phyloP scores from a whole-genome alignment of 2,329 filamentous ascomycete species.

The Zopfia rhizophila region DNA sequence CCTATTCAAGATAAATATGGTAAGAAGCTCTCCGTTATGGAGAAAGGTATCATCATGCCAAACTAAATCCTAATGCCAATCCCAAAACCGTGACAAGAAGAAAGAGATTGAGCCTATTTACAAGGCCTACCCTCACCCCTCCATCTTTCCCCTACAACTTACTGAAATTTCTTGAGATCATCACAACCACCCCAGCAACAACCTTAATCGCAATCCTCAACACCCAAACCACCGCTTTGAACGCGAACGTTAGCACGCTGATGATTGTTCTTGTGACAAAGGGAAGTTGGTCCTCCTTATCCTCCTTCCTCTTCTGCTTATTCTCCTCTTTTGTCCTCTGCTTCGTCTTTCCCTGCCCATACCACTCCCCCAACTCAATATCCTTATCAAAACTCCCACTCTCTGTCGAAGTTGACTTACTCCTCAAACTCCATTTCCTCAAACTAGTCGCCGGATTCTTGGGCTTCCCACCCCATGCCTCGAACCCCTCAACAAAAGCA shows the following conservation, averaged over 20 bases:
- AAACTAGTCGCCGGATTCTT: slow-evolving; percentile 33
- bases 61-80: background rate
- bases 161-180: slow-evolving; percentile 48
- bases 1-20: too few species aligned
- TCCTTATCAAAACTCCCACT: slow-evolving; percentile 39
- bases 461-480: slow-evolving; percentile 39
- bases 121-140: background rate
- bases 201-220: slow-evolving; percentile 55
- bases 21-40: too few species aligned
- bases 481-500: slow-evolving; percentile 45
- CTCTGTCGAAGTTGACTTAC: slow-evolving; percentile 28
- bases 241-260: slow-evolving; percentile 51
- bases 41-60: too few species aligned
- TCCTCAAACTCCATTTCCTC: slow-evolving; percentile 33
- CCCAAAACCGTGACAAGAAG: background rate
- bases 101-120: slow-evolving; percentile 5
- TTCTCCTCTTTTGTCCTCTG: slow-evolving; percentile 20
- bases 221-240: slow-evolving; percentile 56
- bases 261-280: slow-evolving; percentile 53
- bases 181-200: slow-evolving; percentile 51
- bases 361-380: slow-evolving; percentile 51
- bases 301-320: slow-evolving; percentile 39
- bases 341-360: slow-evolving; percentile 39
- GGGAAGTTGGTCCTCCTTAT: slow-evolving; percentile 50
- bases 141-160: slow-evolving; percentile 35